These are phyloP conservation scores for Termitomyces eurrhizus DNA, from an alignment of 768 basidiomycete species.

Conservation along the genomic window DNA sequence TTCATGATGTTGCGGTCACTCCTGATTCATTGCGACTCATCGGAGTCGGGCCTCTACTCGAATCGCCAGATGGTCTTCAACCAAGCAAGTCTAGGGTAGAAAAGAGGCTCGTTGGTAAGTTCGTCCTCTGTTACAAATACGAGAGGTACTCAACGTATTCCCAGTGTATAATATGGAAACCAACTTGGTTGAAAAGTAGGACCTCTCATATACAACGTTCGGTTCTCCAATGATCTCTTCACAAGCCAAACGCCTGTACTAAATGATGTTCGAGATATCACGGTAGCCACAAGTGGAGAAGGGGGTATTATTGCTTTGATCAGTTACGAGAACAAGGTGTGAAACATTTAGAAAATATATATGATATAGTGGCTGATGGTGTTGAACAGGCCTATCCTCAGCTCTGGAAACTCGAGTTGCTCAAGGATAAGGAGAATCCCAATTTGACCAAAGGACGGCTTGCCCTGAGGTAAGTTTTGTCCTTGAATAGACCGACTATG, in stretches of 20 bases:
- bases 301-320: conserved; percentile 58
- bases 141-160: not conserved
- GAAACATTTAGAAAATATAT: not conserved
- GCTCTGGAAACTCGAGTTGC: conserved; percentile 49
- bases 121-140: not conserved
- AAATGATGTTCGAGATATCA: conserved; percentile 70
- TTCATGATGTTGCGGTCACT: conserved; percentile 70
- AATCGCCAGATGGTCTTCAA: conserved; percentile 56
- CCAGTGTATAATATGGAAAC: conserved; percentile 65
- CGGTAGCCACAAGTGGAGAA: conserved; percentile 45
- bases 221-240: conserved; percentile 4
- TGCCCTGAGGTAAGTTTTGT: conserved; percentile 30
- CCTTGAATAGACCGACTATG: conserved; percentile 4
- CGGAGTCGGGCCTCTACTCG: conserved; percentile 64
- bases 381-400: conserved; percentile 63
- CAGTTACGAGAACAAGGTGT: conserved; percentile 73
- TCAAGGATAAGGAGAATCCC: conserved; percentile 47
- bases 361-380: not conserved
- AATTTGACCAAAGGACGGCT: conserved; percentile 30
- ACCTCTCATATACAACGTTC: not conserved
- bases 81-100: conserved; percentile 69
- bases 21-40: conserved; percentile 62
- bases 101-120: conserved; percentile 69
- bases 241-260: conserved; percentile 67
- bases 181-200: conserved; percentile 65